Conservation (phyloP, 441 rosid genomes). For the Gossypium armourianum region DNA sequence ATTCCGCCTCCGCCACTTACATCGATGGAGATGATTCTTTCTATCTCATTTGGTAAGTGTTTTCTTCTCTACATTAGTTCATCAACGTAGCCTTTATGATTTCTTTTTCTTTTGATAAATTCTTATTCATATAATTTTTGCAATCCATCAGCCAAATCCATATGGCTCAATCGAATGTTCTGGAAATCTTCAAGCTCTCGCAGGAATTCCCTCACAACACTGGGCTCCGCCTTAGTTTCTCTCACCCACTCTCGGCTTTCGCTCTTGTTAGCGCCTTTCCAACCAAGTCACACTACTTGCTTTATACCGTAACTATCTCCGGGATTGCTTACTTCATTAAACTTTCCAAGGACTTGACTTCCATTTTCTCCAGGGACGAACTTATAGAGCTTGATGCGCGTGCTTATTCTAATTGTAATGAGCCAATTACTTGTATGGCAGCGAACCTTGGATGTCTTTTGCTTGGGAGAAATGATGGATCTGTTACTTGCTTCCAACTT, state of each 20-base stretch:
- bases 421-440: slow-evolving; percentile 39
- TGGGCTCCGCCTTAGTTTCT: slow-evolving; percentile 59
- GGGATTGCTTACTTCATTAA: slow-evolving; percentile 59
- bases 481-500: slow-evolving; percentile 52
- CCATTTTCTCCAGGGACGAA: slow-evolving; percentile 39
- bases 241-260: slow-evolving; percentile 54
- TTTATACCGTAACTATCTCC: slow-evolving; percentile 50
- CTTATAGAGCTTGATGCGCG: slow-evolving; percentile 38
- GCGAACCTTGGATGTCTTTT: slow-evolving; percentile 52
- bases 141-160: slow-evolving; percentile 42
- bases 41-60: slow-evolving; percentile 39
- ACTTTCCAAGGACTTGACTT: slow-evolving; percentile 33
- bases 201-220: slow-evolving; percentile 34
- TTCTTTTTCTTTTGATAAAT: background rate
- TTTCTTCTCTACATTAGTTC: background rate
- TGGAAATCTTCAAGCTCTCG: slow-evolving; percentile 66
- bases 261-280: slow-evolving; percentile 40
- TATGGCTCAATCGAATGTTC: slow-evolving; percentile 31
- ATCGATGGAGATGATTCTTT: slow-evolving; percentile 34
- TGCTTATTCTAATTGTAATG: slow-evolving; percentile 24
- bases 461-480: slow-evolving; percentile 63
- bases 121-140: background rate
- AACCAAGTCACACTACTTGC: slow-evolving; percentile 29
- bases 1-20: slow-evolving; percentile 41
- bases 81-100: background rate